phyloP scores from a whole-genome alignment of 2,329 filamentous ascomycete genomes.

The Teratosphaeria zuluensis region DNA sequence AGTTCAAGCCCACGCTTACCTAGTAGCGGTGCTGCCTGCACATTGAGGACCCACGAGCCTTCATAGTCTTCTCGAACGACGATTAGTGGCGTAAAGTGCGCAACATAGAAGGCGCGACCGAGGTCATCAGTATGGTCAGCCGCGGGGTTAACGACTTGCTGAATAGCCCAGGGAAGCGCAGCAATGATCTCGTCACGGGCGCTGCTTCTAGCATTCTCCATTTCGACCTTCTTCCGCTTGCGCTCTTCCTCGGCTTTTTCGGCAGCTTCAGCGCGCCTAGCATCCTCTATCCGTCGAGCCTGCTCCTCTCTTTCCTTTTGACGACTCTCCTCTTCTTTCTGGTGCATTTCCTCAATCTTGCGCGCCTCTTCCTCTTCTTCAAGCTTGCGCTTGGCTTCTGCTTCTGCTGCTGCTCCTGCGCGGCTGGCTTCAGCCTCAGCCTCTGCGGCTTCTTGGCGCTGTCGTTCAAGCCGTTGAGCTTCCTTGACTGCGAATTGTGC shows the following conservation, averaged over 20 bases:
- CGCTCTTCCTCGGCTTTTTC: conserved; percentile 16
- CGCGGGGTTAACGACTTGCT: conserved; percentile 12
- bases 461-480: conserved; percentile 7
- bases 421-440: conserved; percentile 15
- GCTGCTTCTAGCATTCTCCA: conserved; percentile 12
- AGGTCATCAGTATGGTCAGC: conserved; percentile 9
- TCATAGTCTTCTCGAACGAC: conserved; percentile 10
- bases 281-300: conserved; percentile 4
- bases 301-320: conserved; percentile 7
- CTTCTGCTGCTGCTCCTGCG: conserved; percentile 14
- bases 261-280: conserved; percentile 1
- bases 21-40: conserved; percentile 22
- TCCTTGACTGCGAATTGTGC: conserved; percentile 9
- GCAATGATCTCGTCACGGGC: conserved; percentile 13
- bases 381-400: conserved; percentile 9
- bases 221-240: conserved; percentile 10
- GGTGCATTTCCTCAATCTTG: conserved; percentile 15
- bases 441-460: conserved; percentile 14
- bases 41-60: conserved; percentile 19
- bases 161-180: conserved; percentile 15
- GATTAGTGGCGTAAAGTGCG: conserved; percentile 18
- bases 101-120: conserved; percentile 8
- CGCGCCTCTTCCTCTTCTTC: conserved; percentile 14
- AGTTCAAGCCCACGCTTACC: conserved; percentile 20
- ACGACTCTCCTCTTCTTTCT: conserved; percentile 12